Evolutionary conservation across 2,329 filamentous ascomycete species (phyloP), one percentile per base, ranked within the genome.

Genomic region (Orbilia oligospora): DNA sequence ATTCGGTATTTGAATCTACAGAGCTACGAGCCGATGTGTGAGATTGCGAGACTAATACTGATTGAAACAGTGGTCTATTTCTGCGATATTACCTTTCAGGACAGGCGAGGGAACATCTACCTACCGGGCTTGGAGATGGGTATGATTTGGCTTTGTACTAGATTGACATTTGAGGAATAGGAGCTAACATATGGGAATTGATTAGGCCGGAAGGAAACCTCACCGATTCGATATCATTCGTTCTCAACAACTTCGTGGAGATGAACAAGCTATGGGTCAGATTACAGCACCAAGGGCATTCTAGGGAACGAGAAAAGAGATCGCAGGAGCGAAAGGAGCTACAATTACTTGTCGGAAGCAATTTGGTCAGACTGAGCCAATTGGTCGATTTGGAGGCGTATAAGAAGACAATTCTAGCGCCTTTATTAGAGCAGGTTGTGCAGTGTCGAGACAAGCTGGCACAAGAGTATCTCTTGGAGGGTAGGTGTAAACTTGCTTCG

Each of bases 241-340:
- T 98, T 70, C 87, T 99, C 83, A 99, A 96, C 78, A 99, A 99
- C 83, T 99, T 99, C 83, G 96, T 99, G 82, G 96, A 99, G 86
- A 99, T 99, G 96, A 99, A 99, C 86, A 99, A 99, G 88, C 88
- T 99, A 38, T 99, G 96, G 96, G 96, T 99, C 80, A 91, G 96
- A 51, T 87, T 98, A 83, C 96, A 99, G 84, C 96, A 99, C 84
- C 96, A 99, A 84, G 96, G 96, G 27, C 96, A 97, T 84, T 99
- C 96, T 46, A 89, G 95, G 82, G 96, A 99, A 85, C 89, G 96
- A 66, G 96, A 99, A 80, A 91, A 97, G 86, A 89, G 96, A 82
- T 97, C 94, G 73, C 94, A 96, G 83, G 96, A 99, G 86, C 89
- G 96, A 82, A 94, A 97, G 84, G 97, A 99, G 86, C 87, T 99